A percentile compares a stretch with the other conserved stretches of the same genome.
Evolutionary conservation across 2,329 filamentous ascomycete species (phyloP).

Genomic region (Claviceps maximensis): DNA sequence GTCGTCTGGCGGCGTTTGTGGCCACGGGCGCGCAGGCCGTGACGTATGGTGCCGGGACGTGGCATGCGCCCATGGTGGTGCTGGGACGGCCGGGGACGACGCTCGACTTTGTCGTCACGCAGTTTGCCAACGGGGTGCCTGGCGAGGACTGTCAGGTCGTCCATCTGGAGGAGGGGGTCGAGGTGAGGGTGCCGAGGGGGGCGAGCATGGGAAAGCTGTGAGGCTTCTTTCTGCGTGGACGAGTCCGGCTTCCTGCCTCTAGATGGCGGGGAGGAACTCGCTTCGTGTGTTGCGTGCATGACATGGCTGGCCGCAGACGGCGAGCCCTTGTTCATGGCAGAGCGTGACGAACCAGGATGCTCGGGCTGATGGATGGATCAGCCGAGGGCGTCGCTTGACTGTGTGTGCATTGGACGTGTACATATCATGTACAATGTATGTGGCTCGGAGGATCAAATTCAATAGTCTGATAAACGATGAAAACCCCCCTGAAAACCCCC

Average conservation of each 20-base stretch:
- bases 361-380: too few relatives aligned
- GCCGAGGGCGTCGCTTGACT: too few relatives aligned
- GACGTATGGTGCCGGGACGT: conserved; percentile 83
- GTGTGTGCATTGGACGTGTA: too few relatives aligned
- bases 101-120: conserved; percentile 79
- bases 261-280: background rate
- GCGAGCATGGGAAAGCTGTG: conserved; percentile 9
- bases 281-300: too few relatives aligned
- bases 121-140: conserved; percentile 73
- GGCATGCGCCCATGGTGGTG: conserved; percentile 93
- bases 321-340: too few relatives aligned
- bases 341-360: too few relatives aligned
- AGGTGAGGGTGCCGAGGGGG: conserved; percentile 19
- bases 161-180: conserved; percentile 23
- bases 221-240: background rate
- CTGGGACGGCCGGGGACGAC: conserved; percentile 45
- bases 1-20: conserved; percentile 60
- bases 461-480: too few relatives aligned
- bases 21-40: conserved; percentile 70
- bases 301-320: too few relatives aligned
- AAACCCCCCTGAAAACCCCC: too few relatives aligned
- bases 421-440: too few relatives aligned
- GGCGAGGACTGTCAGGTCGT: conserved; percentile 85
- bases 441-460: too few relatives aligned
- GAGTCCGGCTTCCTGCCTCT: too few relatives aligned